These are phyloP conservation scores for Xylaria bambusicola DNA, from an alignment of 495 filamentous ascomycete genomes.

Conservation along the genomic window DNA sequence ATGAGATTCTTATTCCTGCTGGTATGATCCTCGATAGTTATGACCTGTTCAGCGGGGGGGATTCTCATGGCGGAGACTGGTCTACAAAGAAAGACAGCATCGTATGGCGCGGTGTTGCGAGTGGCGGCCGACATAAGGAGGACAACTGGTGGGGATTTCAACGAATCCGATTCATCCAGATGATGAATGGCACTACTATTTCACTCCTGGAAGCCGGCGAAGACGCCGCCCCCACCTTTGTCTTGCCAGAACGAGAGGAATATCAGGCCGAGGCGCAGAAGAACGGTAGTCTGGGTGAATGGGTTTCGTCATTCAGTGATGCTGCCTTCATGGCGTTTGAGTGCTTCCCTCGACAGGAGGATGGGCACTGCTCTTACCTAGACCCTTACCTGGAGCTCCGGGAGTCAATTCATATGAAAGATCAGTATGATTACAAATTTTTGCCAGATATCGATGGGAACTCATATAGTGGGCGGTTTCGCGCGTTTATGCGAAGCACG, in stretches of 20 bases:
- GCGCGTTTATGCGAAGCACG: conserved; percentile 57
- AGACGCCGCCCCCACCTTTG: conserved; percentile 26
- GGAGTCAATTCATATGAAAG: conserved; percentile 35
- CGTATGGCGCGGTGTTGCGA: conserved; percentile 63
- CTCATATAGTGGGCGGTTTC: conserved; percentile 60
- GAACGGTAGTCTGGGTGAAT: conserved; percentile 17
- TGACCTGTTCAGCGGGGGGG: conserved; percentile 54
- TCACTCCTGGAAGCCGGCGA: conserved; percentile 29
- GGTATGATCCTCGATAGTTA: conserved; percentile 65
- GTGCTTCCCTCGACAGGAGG: conserved; percentile 34
- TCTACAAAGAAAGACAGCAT: conserved; percentile 48
- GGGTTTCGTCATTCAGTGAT: conserved; percentile 36
- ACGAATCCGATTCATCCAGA: conserved; percentile 59
- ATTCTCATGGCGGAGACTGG: conserved; percentile 49
- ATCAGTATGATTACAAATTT: conserved; percentile 56
- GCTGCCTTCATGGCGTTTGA: conserved; percentile 47
- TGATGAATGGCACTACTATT: conserved; percentile 60
- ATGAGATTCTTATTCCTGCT: conserved; percentile 67
- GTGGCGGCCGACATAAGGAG: conserved; percentile 54
- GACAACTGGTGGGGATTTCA: conserved; percentile 62
- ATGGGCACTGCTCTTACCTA: conserved; percentile 35
- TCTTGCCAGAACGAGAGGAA: conserved; percentile 10
- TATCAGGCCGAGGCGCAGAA: background rate
- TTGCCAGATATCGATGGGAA: conserved; percentile 62
- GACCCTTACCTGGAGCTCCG: conserved; percentile 31